Conservation (phyloP, 2,329 filamentous ascomycete species). For the Sarocladium brachiariae region DNA sequence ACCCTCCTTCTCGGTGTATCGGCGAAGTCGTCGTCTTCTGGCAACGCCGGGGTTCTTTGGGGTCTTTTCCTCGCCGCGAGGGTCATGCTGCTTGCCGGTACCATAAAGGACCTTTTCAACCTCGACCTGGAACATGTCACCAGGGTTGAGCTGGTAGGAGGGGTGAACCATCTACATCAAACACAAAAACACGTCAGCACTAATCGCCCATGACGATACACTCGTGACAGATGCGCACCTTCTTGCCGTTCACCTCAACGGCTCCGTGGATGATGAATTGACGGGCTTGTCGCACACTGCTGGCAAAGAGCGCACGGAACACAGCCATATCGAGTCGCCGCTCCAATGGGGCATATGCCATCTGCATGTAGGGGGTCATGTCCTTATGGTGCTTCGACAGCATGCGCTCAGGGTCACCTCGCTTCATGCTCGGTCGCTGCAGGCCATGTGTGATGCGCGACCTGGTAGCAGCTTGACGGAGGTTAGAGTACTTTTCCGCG, state of each 20-base stretch:
- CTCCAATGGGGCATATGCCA: conserved; percentile 90
- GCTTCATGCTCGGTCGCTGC: conserved; percentile 10
- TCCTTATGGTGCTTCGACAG: conserved; percentile 26
- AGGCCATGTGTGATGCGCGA: conserved; percentile 9
- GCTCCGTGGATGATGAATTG: conserved; percentile 91
- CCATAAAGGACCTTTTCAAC: conserved; percentile 81
- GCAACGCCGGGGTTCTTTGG: conserved; percentile 1
- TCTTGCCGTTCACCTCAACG: conserved; percentile 94
- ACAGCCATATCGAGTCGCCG: conserved; percentile 89
- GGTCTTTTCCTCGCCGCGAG: conserved; percentile 13
- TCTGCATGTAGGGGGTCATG: conserved; percentile 86
- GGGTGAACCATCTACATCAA: conserved; percentile 73
- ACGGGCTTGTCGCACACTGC: conserved; percentile 83
- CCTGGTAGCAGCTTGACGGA: conserved; percentile 17
- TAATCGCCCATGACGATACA: neutral
- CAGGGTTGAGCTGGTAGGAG: conserved; percentile 89
- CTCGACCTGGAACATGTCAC: conserved; percentile 97
- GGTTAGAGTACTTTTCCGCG: conserved; percentile 27
- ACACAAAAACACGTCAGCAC: neutral
- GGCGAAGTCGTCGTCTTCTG: conserved; percentile 8
- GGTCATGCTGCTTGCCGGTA: conserved; percentile 65
- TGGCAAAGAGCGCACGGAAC: conserved; percentile 89
- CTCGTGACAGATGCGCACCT: conserved; percentile 45
- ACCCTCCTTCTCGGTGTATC: conserved; percentile 14
- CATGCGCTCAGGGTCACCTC: conserved; percentile 26